A percentile compares a stretch with the other conserved stretches of the same genome.
Conservation (phyloP, 2,329 filamentous ascomycete genomes). For the Trichophyton simii region DNA sequence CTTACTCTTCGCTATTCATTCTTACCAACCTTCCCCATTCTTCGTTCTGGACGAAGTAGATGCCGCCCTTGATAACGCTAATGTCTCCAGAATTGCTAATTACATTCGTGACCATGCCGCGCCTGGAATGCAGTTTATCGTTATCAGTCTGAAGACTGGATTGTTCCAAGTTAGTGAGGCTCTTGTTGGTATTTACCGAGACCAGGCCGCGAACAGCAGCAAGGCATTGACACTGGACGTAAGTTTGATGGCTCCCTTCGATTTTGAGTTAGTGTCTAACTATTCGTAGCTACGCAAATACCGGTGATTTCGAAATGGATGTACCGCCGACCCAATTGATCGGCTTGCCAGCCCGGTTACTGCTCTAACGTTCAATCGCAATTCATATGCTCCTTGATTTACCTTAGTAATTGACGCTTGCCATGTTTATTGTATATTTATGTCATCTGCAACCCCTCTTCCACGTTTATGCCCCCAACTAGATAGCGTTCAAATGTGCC, state of each 20-base stretch:
- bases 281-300: constrained; percentile 15
- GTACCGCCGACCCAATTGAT: background rate
- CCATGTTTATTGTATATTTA: background rate
- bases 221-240: constrained; percentile 90
- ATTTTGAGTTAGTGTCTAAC: background rate
- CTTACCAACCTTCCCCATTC: constrained; percentile 88
- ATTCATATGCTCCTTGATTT: background rate
- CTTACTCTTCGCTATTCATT: constrained; percentile 93
- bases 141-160: constrained; percentile 90
- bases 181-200: constrained; percentile 85
- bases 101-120: constrained; percentile 91
- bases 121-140: constrained; percentile 97
- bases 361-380: background rate
- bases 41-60: constrained; percentile 98
- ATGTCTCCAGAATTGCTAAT: constrained; percentile 89
- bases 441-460: background rate
- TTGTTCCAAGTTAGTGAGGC: constrained; percentile 96
- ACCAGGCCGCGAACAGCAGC: constrained; percentile 86
- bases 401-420: background rate
- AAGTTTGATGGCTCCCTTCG: constrained; percentile 36
- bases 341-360: no score
- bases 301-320: constrained; percentile 3
- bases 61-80: constrained; percentile 93
- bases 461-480: background rate
- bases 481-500: background rate